Base-by-base conservation (phyloP, 208 protist genomes). In the Trypanosoma boissoni region DNA sequence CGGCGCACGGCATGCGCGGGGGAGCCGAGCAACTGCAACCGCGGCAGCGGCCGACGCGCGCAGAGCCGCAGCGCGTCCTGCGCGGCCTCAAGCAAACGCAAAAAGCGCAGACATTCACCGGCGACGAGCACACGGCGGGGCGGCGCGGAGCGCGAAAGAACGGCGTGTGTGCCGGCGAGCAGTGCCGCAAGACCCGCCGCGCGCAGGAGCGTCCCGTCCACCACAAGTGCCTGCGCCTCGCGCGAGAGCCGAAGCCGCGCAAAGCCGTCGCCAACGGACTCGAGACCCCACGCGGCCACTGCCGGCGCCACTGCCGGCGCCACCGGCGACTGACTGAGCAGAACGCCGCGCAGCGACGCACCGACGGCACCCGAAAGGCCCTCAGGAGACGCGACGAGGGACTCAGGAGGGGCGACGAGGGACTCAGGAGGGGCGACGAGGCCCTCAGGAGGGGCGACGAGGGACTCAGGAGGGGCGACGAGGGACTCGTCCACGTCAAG, bases 51-150 rank as follows among this genome's bases (percentile, higher is more conserved):
- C 28, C 85, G 51, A n/a, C 58, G 43, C 48, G n/a, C n/a, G n/a
- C 41, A 29, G 7, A 50, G 59, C 3, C 58, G 49, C 31, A 91
- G 53, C 18, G 57, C 68, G 46, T 94, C 84, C 36, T 92, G 83
- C 21, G 71, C 68, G 69, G 74, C 81, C 72, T 94, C 84, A 3
- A 94, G 56, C 68, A 82, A 43, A 0, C 88, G 76, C 12, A 94
- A 44, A 14, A 87, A 42, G 9, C 58, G 51, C 4, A 92, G 58
- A 12, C 79, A 7, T 34, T 18, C 29, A 23, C 48, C 26, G 37
- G 56, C 44, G 71, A 43, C 20, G 62, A 49, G n/a, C 62, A 54
- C 27, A 36, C 29, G 16, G 60, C 39, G 6, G 10, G 23, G 2
- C n/a, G n/a, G 16, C 12, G 21, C 6, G 27, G 9, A n/a, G 43